These are phyloP conservation scores for Irpex rosettiformis DNA, from an alignment of 1,284 basidiomycete species.

Conservation along the genomic window DNA sequence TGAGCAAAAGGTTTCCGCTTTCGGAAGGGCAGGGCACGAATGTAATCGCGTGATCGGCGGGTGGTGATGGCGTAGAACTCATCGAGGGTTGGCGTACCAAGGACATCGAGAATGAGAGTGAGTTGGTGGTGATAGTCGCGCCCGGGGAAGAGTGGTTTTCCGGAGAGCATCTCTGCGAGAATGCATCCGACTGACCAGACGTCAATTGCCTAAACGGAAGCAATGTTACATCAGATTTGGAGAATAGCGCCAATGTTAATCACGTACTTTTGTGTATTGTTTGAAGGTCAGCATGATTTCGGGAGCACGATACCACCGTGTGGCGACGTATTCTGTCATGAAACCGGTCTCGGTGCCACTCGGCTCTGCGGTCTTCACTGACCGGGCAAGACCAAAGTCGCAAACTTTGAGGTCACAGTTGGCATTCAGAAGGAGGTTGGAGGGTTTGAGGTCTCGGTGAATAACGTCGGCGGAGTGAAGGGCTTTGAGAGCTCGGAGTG, in stretches of 20 bases:
- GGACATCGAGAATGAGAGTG: constrained; percentile 85
- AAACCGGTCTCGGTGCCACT: constrained; percentile 84
- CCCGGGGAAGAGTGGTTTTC: constrained; percentile 93
- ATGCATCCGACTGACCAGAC: constrained; percentile 98
- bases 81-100: constrained; percentile 90
- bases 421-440: constrained; percentile 92
- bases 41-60: constrained; percentile 84
- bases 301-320: constrained; percentile 90
- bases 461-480: constrained; percentile 93
- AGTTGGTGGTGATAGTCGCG: constrained; percentile 97
- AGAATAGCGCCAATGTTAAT: constrained; percentile 15
- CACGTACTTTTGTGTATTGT: constrained; percentile 84
- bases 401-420: constrained; percentile 94
- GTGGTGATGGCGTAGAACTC: constrained; percentile 92
- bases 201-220: constrained; percentile 68
- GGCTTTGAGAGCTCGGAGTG: constrained; percentile 90
- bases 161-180: constrained; percentile 93
- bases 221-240: not conserved
- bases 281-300: constrained; percentile 98
- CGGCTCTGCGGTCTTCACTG: constrained; percentile 82
- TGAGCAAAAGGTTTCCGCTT: constrained; percentile 76
- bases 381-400: constrained; percentile 90
- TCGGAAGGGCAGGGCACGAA: constrained; percentile 84
- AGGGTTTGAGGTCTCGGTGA: constrained; percentile 94
- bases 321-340: constrained; percentile 96